Conservation (phyloP, 371 early-diverging fungal genomes). For the Entomophthora muscae region DNA sequence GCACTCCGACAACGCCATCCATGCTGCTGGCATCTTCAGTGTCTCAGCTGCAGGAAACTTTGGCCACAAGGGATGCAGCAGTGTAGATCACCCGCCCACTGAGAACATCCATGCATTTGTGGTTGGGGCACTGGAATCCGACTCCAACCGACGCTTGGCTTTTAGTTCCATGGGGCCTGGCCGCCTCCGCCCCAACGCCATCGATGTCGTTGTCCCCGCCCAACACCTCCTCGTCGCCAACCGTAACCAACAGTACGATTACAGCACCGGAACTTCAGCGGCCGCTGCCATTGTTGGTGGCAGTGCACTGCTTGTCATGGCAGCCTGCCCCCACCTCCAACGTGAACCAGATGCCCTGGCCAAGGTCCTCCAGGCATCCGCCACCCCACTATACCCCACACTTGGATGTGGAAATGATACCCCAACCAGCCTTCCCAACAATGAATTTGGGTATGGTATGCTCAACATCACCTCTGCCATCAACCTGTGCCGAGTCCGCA, state of each 20-base stretch:
- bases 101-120: neutral
- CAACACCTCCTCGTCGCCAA: slow-evolving; percentile 17
- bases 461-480: no score
- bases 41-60: slow-evolving; percentile 1
- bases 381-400: no score
- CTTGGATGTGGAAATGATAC: no score
- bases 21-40: neutral
- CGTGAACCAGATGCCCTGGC: no score
- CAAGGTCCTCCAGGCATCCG: no score
- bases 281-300: slow-evolving; percentile 67
- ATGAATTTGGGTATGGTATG: no score
- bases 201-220: slow-evolving; percentile 16
- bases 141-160: neutral
- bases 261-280: slow-evolving; percentile 32
- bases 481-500: no score
- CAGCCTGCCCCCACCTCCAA: slow-evolving; percentile 7
- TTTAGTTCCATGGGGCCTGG: neutral
- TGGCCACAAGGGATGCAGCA: neutral
- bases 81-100: neutral
- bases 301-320: slow-evolving; percentile 20
- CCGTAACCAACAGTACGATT: slow-evolving; percentile 3
- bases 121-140: neutral
- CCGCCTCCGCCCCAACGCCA: neutral
- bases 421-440: no score
- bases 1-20: neutral